These are phyloP conservation scores for Pseudopyricularia cyperi DNA, from an alignment of 2,329 filamentous ascomycete genomes.

Conservation along the genomic window DNA sequence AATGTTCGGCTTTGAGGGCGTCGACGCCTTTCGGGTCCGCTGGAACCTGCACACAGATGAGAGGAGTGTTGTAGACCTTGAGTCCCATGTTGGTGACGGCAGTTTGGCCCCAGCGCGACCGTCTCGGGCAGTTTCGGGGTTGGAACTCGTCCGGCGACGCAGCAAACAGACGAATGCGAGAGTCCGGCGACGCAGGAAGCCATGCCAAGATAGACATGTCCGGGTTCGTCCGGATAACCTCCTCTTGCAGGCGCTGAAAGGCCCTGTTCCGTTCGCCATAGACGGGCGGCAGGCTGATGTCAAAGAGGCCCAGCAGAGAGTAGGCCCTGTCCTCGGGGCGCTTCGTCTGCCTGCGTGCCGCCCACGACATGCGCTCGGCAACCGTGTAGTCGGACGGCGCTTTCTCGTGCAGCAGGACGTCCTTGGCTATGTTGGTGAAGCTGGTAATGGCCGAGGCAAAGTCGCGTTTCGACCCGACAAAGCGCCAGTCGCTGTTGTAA, in stretches of 20 bases:
- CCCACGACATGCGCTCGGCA: constrained; percentile 14
- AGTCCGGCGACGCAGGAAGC: not conserved
- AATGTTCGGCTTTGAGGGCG: not conserved
- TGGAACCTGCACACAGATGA: not conserved
- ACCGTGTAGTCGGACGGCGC: constrained; percentile 4
- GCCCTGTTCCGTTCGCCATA: constrained; percentile 13
- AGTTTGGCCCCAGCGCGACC: not conserved
- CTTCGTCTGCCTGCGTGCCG: constrained; percentile 8
- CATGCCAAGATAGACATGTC: constrained; percentile 12
- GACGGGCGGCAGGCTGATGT: constrained; percentile 12
- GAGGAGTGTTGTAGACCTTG: not conserved
- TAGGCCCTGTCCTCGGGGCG: constrained; percentile 12
- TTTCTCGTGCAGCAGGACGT: constrained; percentile 5
- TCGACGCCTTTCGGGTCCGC: not conserved
- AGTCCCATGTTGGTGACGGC: not conserved
- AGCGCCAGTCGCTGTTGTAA: constrained; percentile 14
- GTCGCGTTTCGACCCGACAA: constrained; percentile 12
- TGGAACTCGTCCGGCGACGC: not conserved
- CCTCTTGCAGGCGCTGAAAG: constrained; percentile 11
- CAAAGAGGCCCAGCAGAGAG: constrained; percentile 13
- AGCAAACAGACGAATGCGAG: not conserved
- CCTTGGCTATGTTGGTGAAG: constrained; percentile 10
- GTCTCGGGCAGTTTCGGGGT: not conserved
- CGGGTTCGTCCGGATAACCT: constrained; percentile 10
- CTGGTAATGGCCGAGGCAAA: constrained; percentile 6